Evolutionary conservation across 2,329 filamentous ascomycete species (phyloP).

Genomic region (Paraphoma chrysanthemicola): DNA sequence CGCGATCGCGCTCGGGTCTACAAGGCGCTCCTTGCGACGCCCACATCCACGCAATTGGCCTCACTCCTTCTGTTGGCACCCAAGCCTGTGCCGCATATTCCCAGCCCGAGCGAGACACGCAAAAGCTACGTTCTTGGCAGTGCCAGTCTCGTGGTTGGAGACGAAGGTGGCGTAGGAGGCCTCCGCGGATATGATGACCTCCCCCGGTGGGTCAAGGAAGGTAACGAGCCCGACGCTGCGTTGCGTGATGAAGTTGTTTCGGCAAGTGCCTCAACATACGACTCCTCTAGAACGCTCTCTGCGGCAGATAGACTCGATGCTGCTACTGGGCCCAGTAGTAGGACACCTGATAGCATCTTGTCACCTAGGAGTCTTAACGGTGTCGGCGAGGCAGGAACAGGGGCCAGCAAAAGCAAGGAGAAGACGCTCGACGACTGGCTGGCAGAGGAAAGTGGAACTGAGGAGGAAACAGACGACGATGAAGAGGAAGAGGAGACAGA

Average conservation of each 20-base stretch:
- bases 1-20: constrained; percentile 91
- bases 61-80: constrained; percentile 90
- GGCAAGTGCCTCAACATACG: constrained; percentile 40
- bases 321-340: constrained; percentile 51
- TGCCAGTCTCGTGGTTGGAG: constrained; percentile 82
- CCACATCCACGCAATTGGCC: constrained; percentile 79
- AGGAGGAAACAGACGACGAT: constrained; percentile 58
- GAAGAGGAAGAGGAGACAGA: constrained; percentile 56
- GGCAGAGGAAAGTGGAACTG: constrained; percentile 63
- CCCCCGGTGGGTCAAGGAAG: constrained; percentile 83
- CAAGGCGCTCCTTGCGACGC: constrained; percentile 79
- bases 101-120: constrained; percentile 84
- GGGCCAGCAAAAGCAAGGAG: constrained; percentile 51
- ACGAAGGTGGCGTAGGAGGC: constrained; percentile 71
- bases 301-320: constrained; percentile 71
- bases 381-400: constrained; percentile 34
- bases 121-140: constrained; percentile 82
- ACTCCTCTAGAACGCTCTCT: constrained; percentile 53
- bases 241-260: constrained; percentile 65
- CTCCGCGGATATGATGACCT: constrained; percentile 81
- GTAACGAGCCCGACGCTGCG: constrained; percentile 77
- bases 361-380: constrained; percentile 58
- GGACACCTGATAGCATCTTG: constrained; percentile 44
- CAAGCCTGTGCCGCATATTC: constrained; percentile 90
- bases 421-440: constrained; percentile 96